Conservation (phyloP, 2,329 filamentous ascomycete species). For the Aspergillus texensis region DNA sequence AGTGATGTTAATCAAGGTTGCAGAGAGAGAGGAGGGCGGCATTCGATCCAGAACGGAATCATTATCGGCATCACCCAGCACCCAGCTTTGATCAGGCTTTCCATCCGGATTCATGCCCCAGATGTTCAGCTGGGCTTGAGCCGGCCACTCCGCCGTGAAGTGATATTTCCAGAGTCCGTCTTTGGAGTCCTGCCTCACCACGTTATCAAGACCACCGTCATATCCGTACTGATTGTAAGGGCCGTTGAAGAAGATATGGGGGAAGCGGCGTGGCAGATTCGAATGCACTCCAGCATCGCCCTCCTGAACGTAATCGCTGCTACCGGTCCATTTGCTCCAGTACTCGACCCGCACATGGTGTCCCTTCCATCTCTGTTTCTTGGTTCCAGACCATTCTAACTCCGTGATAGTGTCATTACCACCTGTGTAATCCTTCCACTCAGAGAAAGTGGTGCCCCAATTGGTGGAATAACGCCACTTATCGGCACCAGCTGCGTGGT, state of each 20-base stretch:
- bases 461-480: slow-evolving; percentile 65
- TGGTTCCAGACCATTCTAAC: slow-evolving; percentile 60
- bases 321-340: slow-evolving; percentile 62
- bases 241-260: slow-evolving; percentile 65
- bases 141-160: slow-evolving; percentile 67
- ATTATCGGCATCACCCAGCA: slow-evolving; percentile 64
- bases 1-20: slow-evolving; percentile 63
- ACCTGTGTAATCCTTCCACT: slow-evolving; percentile 59
- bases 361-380: slow-evolving; percentile 62
- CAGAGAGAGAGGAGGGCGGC: slow-evolving; percentile 59
- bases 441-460: slow-evolving; percentile 63
- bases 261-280: slow-evolving; percentile 55
- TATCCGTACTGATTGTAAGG: slow-evolving; percentile 67
- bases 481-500: slow-evolving; percentile 63
- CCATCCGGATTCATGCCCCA: slow-evolving; percentile 69
- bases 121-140: slow-evolving; percentile 63
- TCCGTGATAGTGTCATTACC: slow-evolving; percentile 53
- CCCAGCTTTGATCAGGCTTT: slow-evolving; percentile 60
- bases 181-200: slow-evolving; percentile 51
- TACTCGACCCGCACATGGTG: slow-evolving; percentile 67
- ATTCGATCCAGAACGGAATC: slow-evolving; percentile 66
- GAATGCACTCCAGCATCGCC: slow-evolving; percentile 51
- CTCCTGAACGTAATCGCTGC: slow-evolving; percentile 63
- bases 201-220: slow-evolving; percentile 61
- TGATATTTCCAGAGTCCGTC: slow-evolving; percentile 61